phyloP scores from a whole-genome alignment of 75 land plant genomes.

The Cunninghamia lanceolata region DNA sequence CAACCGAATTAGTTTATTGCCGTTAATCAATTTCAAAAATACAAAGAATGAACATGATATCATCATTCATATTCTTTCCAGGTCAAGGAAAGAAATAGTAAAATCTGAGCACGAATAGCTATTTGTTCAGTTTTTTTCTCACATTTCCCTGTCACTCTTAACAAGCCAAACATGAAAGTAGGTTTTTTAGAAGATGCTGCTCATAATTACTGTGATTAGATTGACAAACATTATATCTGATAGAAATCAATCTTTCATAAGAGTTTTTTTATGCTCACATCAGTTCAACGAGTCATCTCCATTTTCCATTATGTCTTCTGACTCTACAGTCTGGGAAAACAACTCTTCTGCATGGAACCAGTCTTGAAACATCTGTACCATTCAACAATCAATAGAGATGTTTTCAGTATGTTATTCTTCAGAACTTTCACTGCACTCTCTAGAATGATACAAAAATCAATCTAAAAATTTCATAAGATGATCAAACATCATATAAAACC shows the following conservation, averaged over 20 bases:
- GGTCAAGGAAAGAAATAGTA: not conserved
- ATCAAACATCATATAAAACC: not conserved
- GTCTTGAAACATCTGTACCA: slow-evolving; percentile 4
- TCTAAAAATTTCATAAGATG: not conserved
- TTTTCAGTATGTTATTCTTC: not conserved
- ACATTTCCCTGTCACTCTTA: not conserved
- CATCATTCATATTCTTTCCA: not conserved
- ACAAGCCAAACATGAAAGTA: not conserved
- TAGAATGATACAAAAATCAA: not conserved
- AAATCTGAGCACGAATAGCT: not conserved
- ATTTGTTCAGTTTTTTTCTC: not conserved
- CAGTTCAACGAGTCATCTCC: slow-evolving; percentile 4
- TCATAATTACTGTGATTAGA: not conserved
- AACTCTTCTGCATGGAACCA: not conserved
- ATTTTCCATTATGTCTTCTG: not conserved
- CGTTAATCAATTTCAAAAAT: too few relatives aligned
- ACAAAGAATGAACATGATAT: too few relatives aligned
- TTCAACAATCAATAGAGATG: not conserved
- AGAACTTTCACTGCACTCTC: not conserved
- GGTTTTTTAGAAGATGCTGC: not conserved
- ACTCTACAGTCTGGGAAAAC: not conserved
- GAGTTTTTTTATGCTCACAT: not conserved
- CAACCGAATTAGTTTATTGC: too few relatives aligned
- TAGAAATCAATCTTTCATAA: not conserved
- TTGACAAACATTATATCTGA: not conserved